phyloP scores from a whole-genome alignment of 2,329 filamentous ascomycete species.

The Alternaria triticimaculans region DNA sequence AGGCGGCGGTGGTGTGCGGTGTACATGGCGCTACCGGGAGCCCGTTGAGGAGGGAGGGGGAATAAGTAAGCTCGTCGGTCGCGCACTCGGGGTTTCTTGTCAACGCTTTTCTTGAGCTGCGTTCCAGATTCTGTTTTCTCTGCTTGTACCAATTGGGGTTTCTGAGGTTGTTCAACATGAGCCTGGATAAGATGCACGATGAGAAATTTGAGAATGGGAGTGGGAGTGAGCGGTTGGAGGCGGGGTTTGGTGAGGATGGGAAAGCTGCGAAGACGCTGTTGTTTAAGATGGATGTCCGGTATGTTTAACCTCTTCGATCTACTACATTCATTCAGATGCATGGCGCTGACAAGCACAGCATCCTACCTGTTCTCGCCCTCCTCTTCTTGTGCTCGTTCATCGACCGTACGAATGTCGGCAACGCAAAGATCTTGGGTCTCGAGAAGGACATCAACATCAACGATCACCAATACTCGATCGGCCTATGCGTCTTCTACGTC shows the following conservation, averaged over 20 bases:
- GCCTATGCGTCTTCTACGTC: slow-evolving; percentile 69
- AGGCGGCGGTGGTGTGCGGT: not conserved
- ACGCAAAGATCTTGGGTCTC: slow-evolving; percentile 70
- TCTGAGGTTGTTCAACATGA: slow-evolving; percentile 1
- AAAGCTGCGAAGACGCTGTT: slow-evolving; percentile 49
- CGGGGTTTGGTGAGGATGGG: slow-evolving; percentile 17
- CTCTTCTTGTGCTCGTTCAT: slow-evolving; percentile 70
- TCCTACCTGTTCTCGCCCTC: slow-evolving; percentile 68
- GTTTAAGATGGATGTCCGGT: slow-evolving; percentile 62
- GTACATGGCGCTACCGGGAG: not conserved
- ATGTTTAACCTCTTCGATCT: not conserved
- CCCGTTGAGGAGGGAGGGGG: not conserved
- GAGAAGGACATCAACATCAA: slow-evolving; percentile 62
- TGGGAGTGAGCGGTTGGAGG: slow-evolving; percentile 23
- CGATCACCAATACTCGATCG: slow-evolving; percentile 68
- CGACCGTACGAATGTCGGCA: slow-evolving; percentile 76
- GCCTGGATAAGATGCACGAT: slow-evolving; percentile 30
- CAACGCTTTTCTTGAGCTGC: not conserved
- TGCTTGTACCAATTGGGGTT: not conserved
- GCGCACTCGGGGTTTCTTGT: not conserved
- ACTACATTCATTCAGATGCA: not conserved
- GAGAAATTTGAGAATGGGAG: slow-evolving; percentile 32
- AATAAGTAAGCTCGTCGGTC: not conserved
- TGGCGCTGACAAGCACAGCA: slow-evolving; percentile 47
- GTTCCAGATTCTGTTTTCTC: not conserved